Evolutionary conservation across 2,329 filamentous ascomycete genomes (phyloP).

Genomic region (Rugonectria rugulosa): DNA sequence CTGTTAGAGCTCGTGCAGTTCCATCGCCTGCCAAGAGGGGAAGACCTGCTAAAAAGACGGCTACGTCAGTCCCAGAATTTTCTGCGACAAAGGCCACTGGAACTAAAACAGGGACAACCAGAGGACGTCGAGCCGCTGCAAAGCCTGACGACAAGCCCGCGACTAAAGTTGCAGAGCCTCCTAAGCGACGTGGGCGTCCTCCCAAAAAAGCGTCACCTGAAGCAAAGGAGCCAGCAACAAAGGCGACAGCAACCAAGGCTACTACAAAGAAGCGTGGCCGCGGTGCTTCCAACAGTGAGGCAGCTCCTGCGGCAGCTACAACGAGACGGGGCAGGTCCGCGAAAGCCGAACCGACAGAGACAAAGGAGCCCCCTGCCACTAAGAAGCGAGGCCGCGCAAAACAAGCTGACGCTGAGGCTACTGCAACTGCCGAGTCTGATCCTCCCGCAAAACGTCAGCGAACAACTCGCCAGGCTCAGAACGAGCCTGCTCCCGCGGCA

Average conservation of each 20-base stretch:
- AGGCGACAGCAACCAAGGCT: conserved; percentile 19
- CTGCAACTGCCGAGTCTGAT: conserved; percentile 21
- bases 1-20: conserved; percentile 21
- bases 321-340: conserved; percentile 16
- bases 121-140: conserved; percentile 20
- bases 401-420: conserved; percentile 18
- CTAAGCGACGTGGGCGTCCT: too few relatives aligned
- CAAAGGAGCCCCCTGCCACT: conserved; percentile 1
- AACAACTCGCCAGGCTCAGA: conserved; percentile 20
- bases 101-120: conserved; percentile 12
- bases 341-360: neutral
- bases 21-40: conserved; percentile 33
- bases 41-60: conserved; percentile 24
- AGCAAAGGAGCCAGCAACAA: neutral
- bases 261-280: conserved; percentile 32
- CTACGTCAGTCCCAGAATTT: conserved; percentile 7
- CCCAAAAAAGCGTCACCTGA: neutral
- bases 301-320: neutral
- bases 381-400: conserved; percentile 34
- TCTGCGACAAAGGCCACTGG: neutral
- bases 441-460: conserved; percentile 31
- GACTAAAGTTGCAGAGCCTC: neutral
- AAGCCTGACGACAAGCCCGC: conserved; percentile 14
- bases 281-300: conserved; percentile 2
- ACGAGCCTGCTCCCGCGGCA: conserved; percentile 12